Conservation (phyloP, 2,329 filamentous ascomycete genomes). For the Fusarium piperis region DNA sequence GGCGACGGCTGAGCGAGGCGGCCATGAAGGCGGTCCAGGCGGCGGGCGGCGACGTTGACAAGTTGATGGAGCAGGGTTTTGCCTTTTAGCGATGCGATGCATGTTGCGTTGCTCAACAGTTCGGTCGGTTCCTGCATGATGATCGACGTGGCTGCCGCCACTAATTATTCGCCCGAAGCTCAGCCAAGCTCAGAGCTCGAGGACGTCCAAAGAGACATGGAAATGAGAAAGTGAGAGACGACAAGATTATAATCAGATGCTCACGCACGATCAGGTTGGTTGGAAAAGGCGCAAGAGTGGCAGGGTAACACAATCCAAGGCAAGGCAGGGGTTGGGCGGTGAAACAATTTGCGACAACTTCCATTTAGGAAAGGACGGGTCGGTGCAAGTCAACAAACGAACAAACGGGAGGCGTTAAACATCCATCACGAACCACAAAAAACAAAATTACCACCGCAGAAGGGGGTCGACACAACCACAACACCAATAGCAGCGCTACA, state of each 20-base stretch:
- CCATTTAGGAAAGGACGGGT: background rate
- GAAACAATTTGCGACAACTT: background rate
- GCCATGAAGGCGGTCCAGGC: slow-evolving; percentile 75
- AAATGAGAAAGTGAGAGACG: background rate
- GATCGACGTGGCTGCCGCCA: slow-evolving; percentile 16
- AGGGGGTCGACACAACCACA: background rate
- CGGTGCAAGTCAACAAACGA: background rate
- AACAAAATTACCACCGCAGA: background rate
- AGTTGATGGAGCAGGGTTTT: slow-evolving; percentile 62
- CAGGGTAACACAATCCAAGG: background rate
- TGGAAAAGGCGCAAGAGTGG: background rate
- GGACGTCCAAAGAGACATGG: background rate
- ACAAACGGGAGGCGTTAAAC: background rate
- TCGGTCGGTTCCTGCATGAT: slow-evolving; percentile 13
- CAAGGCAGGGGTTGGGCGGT: background rate
- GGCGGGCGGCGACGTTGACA: slow-evolving; percentile 73
- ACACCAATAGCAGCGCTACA: background rate
- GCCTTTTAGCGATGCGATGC: slow-evolving; percentile 46
- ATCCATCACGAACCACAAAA: slow-evolving; percentile 22
- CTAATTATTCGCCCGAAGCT: background rate
- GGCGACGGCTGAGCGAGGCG: slow-evolving; percentile 73
- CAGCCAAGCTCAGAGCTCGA: background rate
- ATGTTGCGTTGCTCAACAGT: slow-evolving; percentile 3
- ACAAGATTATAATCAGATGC: background rate
- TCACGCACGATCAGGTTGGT: background rate